Conservation (phyloP, 176 grass and related monocot genomes). For the Juncus inflexus region DNA sequence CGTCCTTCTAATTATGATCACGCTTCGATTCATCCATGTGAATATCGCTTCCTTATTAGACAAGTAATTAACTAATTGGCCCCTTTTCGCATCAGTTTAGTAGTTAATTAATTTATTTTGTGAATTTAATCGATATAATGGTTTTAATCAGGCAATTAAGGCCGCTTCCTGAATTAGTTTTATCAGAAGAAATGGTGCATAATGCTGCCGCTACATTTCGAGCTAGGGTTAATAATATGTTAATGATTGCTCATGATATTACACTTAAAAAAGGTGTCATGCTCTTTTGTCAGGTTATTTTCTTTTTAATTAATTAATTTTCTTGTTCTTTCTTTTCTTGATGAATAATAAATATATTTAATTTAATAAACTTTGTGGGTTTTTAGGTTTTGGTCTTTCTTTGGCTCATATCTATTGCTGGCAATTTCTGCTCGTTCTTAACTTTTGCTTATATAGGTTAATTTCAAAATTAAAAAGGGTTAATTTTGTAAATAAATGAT, state of each 20-base stretch:
- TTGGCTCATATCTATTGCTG: constrained; percentile 77
- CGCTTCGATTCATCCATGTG: constrained; percentile 54
- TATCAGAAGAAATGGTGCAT: constrained; percentile 98
- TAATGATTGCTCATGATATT: constrained; percentile 94
- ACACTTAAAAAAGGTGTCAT: constrained; percentile 85
- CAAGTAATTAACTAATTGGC: constrained; percentile 40
- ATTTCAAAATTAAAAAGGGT: constrained; percentile 7
- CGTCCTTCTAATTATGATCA: constrained; percentile 72
- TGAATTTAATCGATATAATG: background rate
- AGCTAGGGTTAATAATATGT: constrained; percentile 83
- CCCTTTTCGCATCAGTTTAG: background rate
- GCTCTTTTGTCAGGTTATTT: constrained; percentile 76
- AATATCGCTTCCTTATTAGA: constrained; percentile 56
- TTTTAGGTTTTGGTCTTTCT: constrained; percentile 66
- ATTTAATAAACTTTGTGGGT: constrained; percentile 15
- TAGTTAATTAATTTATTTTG: background rate
- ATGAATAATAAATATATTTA: background rate
- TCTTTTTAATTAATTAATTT: background rate
- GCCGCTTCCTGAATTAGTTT: constrained; percentile 80
- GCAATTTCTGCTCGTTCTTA: constrained; percentile 81
- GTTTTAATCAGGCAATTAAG: constrained; percentile 57
- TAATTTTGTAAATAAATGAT: background rate
- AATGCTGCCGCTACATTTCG: constrained; percentile 74
- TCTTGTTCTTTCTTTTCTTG: constrained; percentile 6
- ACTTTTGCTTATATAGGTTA: constrained; percentile 87